Base-by-base conservation (phyloP, 768 basidiomycete species). In the Leccinellum rugosiceps region DNA sequence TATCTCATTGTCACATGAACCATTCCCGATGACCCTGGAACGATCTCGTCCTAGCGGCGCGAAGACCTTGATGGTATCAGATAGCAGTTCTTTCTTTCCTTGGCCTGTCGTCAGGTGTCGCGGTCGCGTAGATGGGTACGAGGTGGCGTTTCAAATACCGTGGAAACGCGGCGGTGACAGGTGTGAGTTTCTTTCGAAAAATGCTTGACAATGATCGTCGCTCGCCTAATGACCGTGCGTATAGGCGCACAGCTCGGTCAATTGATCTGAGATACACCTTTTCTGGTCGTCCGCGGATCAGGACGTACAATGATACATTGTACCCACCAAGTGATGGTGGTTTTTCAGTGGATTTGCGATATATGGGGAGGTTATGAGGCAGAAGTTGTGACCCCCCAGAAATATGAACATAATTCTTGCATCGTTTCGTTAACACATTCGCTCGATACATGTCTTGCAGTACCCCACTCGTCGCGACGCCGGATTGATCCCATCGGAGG, bases 221-320 rank as follows among this genome's bases (percentile, higher is more conserved):
- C 49, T 60, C 31, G 34, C 58, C 52, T 53, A 65, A 68, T 57
- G 41, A 53, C 56, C 51, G 64, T 57, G 53, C 11, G 38, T 23
- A 56, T 47, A 64, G 54, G 64, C 41, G 15, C 9, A 38, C 4
- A 17, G 8, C n/a, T 19, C 15, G 30, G 32, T 15, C 47, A 55
- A 28, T 23, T 55, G 65, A 68, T 68, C 63, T 61, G 32, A 63
- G 64, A 63, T 59, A 19, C 30, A 13, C 35, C 68, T 55, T 64
- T 67, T 69, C 50, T 56, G 57, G 63, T 35, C 57, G 54, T 65
- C 60, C 68, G 61, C 68, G 67, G 68, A 68, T 70, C 67, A 63
- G 41, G 41, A 50, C 50, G 53, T 41, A 54, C 48, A 26, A 41
- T 57, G 34, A 25, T 51, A 38, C 52, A 50, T 53, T 55, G 34